Evolutionary conservation across 202 grass and related monocot species (phyloP), one percentile per base, ranked within the genome.

Genomic region (Musa balbisiana): DNA sequence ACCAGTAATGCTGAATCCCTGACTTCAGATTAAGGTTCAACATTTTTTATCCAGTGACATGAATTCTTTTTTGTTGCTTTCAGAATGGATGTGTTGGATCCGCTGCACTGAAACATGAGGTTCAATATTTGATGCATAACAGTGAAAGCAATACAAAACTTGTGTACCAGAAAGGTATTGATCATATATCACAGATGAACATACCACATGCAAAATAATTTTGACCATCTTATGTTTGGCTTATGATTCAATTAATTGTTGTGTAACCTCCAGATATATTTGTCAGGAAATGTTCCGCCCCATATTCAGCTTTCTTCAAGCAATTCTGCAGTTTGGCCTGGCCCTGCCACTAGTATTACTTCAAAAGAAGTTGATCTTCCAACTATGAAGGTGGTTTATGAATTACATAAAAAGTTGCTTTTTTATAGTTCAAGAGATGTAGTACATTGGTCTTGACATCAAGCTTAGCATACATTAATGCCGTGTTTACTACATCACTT

Each of bases 101-200:
- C 12, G 9, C 49, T 51, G 10, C 49, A 11, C 67, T 21, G 9
- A 70, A 49, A 70, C 71, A 78, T 90, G 83, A 86, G 52, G 67
- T 64, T 17, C 77, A 22, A 55, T 79, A 65, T 24, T 64, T 24
- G 14, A 60, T 72, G 64, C 65, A 73, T 43, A 77, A 13, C 25
- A 49, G 49, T 69, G 64, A 63, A 49, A 81, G 10, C 26, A 50
- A 1, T 64, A 10, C 12, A 64, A 76, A 65, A 23, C 10, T 23
- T 10, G 59, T 25, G 4, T 9, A 3, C 19, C 8, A 8, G 12
- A 20, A 87, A 85, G 87, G 87, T 93, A 72, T 52, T 62, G 20
- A 49, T 78, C 53, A 9, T 73, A n/a, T 53, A 64, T 60, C 27
- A 43, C 3, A 8, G 33, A 43, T 43, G 33, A 43, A 43, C 33